These are phyloP conservation scores for Nicotiana tabacum DNA, from an alignment of 257 asterid genomes.

Conservation along the genomic window DNA sequence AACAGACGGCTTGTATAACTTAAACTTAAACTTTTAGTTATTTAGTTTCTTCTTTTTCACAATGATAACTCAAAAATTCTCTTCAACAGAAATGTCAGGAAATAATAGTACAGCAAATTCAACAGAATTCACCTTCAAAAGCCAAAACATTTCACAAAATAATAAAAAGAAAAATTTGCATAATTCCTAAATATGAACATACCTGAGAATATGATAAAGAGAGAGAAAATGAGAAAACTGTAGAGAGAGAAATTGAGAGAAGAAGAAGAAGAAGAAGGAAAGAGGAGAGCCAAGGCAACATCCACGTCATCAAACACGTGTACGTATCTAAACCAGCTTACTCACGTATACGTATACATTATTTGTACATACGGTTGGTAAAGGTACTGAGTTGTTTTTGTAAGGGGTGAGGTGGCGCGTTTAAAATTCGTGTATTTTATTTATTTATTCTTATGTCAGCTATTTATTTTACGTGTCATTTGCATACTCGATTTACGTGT, in stretches of 20 bases:
- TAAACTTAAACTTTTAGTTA: too few relatives aligned
- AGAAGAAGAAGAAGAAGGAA: constrained; percentile 31
- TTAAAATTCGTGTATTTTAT: constrained; percentile 21
- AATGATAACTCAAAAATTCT: neutral
- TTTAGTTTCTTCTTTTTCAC: too few relatives aligned
- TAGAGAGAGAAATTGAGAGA: neutral
- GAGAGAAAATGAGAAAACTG: neutral
- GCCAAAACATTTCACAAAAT: neutral
- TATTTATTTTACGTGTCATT: constrained; percentile 48
- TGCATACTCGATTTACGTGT: constrained; percentile 28
- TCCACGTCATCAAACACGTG: constrained; percentile 96
- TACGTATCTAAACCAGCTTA: constrained; percentile 14
- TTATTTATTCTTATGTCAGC: constrained; percentile 27
- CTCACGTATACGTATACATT: neutral
- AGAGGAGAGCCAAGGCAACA: constrained; percentile 43
- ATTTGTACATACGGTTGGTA: neutral
- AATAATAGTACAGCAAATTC: neutral
- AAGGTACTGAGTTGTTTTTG: neutral
- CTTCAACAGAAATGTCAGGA: neutral
- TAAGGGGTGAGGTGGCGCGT: constrained; percentile 50
- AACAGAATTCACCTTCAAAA: neutral
- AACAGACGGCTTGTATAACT: too few relatives aligned
- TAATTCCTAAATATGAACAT: neutral
- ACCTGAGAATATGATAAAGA: neutral
- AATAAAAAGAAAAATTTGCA: too few relatives aligned